Base-by-base conservation (phyloP, 2,329 filamentous ascomycete species). In the Huntiella bhutanensis region DNA sequence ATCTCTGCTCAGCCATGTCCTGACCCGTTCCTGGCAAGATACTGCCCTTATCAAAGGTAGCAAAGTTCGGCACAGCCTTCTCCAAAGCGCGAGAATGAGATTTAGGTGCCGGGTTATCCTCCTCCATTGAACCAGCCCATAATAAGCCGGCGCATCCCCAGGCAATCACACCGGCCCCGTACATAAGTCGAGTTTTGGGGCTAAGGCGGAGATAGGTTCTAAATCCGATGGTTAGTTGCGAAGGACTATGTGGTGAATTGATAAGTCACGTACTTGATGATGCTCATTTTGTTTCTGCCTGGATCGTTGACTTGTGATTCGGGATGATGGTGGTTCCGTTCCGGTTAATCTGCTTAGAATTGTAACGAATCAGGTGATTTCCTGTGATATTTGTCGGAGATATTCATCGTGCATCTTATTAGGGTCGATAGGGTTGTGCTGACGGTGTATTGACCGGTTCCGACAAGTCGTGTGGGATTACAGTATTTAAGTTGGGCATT, bases 141-240 rank as follows among this genome's bases (percentile, higher is more conserved):
- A 80, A 78, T n/a, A 91, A 68, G 12, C 84, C 87, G 36, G 75
- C 64, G 36, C 67, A 64, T 11, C 83, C 84, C 74, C 85, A 94
- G 33, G 73, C 73, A 56, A 94, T 75, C 53, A 93, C 63, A 54
- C 77, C 80, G 42, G 76, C 59, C 54, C 87, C 87, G 52, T 93
- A 69, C 41, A 78, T 63, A 37, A 83, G 63, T 48, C 82, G 80
- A 17, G 81, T 80, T 54, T 73, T 77, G 13, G 80, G 72, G 3
- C 78, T 65, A 46, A 93, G 76, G 54, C 72, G 75, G 57, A 71
- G 77, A 65, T 86, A 93, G 28, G 13, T 8, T 43, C 41, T 43
- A 28, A 28, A 4, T 28, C n/a, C 6, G 17, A 19, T 16, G 15
- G 12, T 16, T 34, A n/a, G 12, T 34, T n/a, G 10, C 4, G 13